Base-by-base conservation (phyloP, 1,284 basidiomycete genomes). In the Tylopilus orsonianus region DNA sequence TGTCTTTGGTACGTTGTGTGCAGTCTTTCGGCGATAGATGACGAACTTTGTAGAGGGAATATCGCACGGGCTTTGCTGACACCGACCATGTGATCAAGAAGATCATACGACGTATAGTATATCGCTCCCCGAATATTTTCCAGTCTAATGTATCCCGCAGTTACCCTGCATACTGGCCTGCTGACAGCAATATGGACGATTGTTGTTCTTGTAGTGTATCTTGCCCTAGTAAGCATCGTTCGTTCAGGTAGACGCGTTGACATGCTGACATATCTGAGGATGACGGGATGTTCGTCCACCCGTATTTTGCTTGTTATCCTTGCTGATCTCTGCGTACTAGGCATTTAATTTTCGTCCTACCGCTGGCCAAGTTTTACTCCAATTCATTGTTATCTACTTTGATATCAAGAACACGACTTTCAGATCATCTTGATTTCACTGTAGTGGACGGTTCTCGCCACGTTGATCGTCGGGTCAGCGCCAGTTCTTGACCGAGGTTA, bases 131-230 rank as follows among this genome's bases (percentile, higher is more conserved):
- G 19, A 24, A 26, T 19, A n/a, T 5, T 29, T 35, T 13, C 8
- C 6, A 20, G 8, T 39, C 29, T 19, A 35, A 53, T n/a, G 4
- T 7, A 32, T 36, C 30, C 19, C 8, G 27, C 34, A 71, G 71
- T 71, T 8, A 71, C 69, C 2, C 52, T 72, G 22, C 68, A 70
- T 26, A 70, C 69, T 4, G 71, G 69, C n/a, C 36, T 65, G 16
- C 43, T 71, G 24, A 72, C 69, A 13, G 53, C 69, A 27, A 40
- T 71, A 19, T 71, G 66, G 60, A 65, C 69, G 5, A 59, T 66
- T 4, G 14, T 62, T 14, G 64, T 66, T 38, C 52, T 71, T 27
- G 53, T 60, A 3, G 33, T 66, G 22, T 71, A 64, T 50, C n/a
- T 71, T 36, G 57, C 46, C 12, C 42, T 64, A 19, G 69, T 65